Evolutionary conservation across 495 filamentous ascomycete species (phyloP), one percentile per base, ranked within the genome.

Genomic region (Cenococcum geophilum): DNA sequence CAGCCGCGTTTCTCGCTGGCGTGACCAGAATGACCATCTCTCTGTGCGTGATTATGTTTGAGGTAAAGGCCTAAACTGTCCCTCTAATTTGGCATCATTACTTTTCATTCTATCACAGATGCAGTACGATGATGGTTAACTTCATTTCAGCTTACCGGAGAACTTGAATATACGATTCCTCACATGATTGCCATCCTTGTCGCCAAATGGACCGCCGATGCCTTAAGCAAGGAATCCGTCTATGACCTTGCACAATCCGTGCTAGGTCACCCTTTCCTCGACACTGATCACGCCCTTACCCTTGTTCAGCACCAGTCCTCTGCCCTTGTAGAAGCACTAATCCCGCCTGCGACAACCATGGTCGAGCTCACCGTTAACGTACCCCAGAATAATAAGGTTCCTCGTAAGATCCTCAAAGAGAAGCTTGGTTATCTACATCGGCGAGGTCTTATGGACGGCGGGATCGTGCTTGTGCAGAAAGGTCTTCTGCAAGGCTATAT

Each of bases 21-120:
- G 78, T 81, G 1, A 77, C 75, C 14, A 66, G 79, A 40, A 82
- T 82, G 79, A 82, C 80, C 5, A 78, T 82, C 21, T 77, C 75
- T 6, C 76, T 82, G 27, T 76, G 76, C 34, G 79, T 82, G 22
- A 78, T 82, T 71, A 81, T 82, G 79, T 81, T 82, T 55, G 80
- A 81, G 55, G 55, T 57, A 43, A 32, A 36, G 42, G 14, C 20
- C 42, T 9, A 16, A 51, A 23, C 48, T 27, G 43, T 36, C 40
- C 1, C 4, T 32, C 23, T 18, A 34, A 12, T 14, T 34, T 55
- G 8, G 9, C 16, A 55, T 45, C 11, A 14, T 45, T 45, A 45
- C 11, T 18, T 18, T 45, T 14, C 12, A 4, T 18, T 45, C 11
- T 10, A 16, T 45, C 40, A 14, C 4, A 45, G 18, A 4, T 45